phyloP scores from a whole-genome alignment of 306 rosid species.

The Ceratonia siliqua region DNA sequence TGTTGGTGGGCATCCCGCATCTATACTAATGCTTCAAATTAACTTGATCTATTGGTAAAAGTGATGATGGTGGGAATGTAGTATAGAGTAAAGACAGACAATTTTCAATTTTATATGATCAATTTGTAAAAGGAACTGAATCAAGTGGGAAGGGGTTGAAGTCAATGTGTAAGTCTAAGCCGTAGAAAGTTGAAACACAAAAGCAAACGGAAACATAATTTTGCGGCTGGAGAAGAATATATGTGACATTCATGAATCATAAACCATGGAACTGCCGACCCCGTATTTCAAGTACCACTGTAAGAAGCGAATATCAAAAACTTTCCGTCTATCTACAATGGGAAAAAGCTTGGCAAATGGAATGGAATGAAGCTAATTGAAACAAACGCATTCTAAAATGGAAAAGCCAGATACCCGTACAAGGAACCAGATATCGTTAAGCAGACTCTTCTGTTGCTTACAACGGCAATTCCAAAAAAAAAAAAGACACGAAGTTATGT shows the following conservation, averaged over 20 bases:
- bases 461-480: too few relatives aligned
- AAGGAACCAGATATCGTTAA: too few relatives aligned
- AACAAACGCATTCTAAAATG: too few relatives aligned
- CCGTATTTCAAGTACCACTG: background rate
- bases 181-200: slow-evolving; percentile 13
- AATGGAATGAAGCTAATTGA: too few relatives aligned
- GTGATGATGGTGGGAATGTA: background rate
- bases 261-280: background rate
- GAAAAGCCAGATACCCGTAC: too few relatives aligned
- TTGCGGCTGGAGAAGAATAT: slow-evolving; percentile 18
- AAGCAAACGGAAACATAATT: background rate
- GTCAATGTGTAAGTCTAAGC: background rate
- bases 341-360: background rate
- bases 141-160: background rate
- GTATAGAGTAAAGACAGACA: background rate
- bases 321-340: too few relatives aligned
- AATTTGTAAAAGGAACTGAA: background rate
- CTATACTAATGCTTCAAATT: background rate
- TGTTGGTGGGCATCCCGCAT: background rate
- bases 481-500: too few relatives aligned
- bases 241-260: too few relatives aligned
- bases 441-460: too few relatives aligned
- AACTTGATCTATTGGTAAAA: background rate
- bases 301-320: too few relatives aligned
- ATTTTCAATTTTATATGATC: background rate